Conservation (phyloP, 106 monocot genomes). For the Chionographis japonica region DNA sequence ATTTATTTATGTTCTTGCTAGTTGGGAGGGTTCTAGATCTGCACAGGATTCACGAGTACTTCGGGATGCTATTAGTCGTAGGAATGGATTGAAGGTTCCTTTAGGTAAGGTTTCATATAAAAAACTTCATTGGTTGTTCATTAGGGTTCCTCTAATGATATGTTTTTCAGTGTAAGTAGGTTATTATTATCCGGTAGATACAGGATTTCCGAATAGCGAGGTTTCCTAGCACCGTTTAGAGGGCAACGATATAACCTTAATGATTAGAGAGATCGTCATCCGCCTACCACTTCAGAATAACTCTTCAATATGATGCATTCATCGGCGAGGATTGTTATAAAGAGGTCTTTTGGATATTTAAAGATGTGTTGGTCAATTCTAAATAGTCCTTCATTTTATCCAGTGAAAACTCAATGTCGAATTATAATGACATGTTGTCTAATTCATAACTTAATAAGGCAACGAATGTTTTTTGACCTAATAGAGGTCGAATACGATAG, state of each 20-base stretch:
- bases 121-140: not conserved
- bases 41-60: not conserved
- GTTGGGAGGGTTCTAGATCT: not conserved
- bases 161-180: not conserved
- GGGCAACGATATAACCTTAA: conserved; percentile 2
- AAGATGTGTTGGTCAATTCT: conserved; percentile 5
- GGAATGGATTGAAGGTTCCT: not conserved
- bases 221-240: conserved; percentile 9
- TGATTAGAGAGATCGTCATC: not conserved
- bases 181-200: conserved; percentile 1
- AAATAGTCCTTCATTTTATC: conserved; percentile 2
- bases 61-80: not conserved
- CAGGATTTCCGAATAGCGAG: conserved; percentile 4
- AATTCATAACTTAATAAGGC: too few species aligned
- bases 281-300: not conserved
- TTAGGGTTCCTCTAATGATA: not conserved
- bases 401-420: conserved; percentile 14
- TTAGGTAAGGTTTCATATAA: not conserved
- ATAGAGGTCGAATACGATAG: too few species aligned
- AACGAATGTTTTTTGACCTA: too few species aligned
- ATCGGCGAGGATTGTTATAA: conserved; percentile 6
- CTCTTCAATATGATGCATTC: too few species aligned
- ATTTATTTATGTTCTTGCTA: not conserved
- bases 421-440: conserved; percentile 7
- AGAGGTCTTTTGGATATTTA: conserved; percentile 2